These are phyloP conservation scores for Tylopilus balloui DNA, from an alignment of 768 basidiomycete species.

Conservation along the genomic window DNA sequence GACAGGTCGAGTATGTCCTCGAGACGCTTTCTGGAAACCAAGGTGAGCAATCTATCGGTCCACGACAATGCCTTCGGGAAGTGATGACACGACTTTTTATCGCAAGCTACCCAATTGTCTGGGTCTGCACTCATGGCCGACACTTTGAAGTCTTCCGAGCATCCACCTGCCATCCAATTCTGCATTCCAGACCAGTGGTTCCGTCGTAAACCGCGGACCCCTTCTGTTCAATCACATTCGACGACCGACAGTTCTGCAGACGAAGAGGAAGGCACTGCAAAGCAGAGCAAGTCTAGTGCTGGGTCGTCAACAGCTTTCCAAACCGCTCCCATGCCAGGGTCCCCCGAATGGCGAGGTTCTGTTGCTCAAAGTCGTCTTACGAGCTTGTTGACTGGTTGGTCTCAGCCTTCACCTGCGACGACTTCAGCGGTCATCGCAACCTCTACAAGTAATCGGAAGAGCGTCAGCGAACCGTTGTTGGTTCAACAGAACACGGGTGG, in stretches of 20 bases:
- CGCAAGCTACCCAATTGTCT: conserved; percentile 14
- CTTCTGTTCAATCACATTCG: conserved; percentile 46
- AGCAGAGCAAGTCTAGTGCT: conserved; percentile 33
- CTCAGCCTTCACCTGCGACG: conserved; percentile 42
- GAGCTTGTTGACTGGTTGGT: conserved; percentile 64
- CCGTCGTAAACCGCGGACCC: conserved; percentile 54
- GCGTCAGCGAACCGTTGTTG: conserved; percentile 68
- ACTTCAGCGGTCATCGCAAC: conserved; percentile 28
- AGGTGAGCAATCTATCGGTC: conserved; percentile 39
- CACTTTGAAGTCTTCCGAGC: conserved; percentile 8
- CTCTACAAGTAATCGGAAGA: conserved; percentile 45
- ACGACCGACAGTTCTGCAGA: conserved; percentile 45
- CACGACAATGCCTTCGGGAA: background rate
- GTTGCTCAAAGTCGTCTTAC: conserved; percentile 59
- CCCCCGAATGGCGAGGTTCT: conserved; percentile 50
- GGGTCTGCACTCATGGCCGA: conserved; percentile 15
- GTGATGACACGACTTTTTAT: background rate
- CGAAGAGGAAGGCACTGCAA: conserved; percentile 62
- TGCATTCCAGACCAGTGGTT: conserved; percentile 82
- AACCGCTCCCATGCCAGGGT: conserved; percentile 20
- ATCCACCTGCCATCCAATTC: conserved; percentile 42
- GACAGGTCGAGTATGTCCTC: conserved; percentile 62
- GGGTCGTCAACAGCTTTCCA: conserved; percentile 22
- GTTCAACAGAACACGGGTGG: conserved; percentile 44
- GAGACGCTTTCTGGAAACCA: conserved; percentile 54